Evolutionary conservation across 305 asterid genomes (phyloP).

Genomic region (Solanum hybrid): DNA sequence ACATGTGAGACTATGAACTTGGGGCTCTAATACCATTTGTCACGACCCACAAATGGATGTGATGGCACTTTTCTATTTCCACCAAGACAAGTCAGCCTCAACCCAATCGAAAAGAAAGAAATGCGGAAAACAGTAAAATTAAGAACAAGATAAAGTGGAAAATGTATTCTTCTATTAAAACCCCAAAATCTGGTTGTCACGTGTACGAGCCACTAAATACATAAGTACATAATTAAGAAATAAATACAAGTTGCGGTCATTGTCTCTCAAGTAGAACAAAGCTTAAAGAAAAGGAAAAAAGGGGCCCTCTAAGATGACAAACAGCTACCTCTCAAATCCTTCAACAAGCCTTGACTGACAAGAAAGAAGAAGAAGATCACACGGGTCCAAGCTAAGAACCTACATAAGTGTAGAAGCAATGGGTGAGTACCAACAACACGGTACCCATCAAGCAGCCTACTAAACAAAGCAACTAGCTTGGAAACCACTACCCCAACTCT

Average conservation of each 20-base stretch:
- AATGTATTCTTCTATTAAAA: too few relatives aligned
- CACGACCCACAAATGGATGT: background rate
- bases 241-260: background rate
- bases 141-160: background rate
- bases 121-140: background rate
- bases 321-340: background rate
- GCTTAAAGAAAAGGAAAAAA: background rate
- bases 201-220: background rate
- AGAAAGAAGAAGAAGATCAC: background rate
- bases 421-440: too few relatives aligned
- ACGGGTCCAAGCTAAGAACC: background rate
- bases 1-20: background rate
- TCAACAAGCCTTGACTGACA: background rate
- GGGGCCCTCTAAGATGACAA: background rate
- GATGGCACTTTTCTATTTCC: background rate
- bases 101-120: too few relatives aligned
- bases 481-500: too few relatives aligned
- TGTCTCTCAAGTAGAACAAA: background rate
- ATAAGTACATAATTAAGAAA: too few relatives aligned
- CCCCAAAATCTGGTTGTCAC: background rate
- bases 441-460: too few relatives aligned
- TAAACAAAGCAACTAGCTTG: too few relatives aligned
- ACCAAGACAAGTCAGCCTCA: background rate
- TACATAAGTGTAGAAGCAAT: too few relatives aligned
- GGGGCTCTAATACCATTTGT: background rate